Evolutionary conservation across 2,329 filamentous ascomycete genomes (phyloP).

Genomic region (Seiridium unicorne): DNA sequence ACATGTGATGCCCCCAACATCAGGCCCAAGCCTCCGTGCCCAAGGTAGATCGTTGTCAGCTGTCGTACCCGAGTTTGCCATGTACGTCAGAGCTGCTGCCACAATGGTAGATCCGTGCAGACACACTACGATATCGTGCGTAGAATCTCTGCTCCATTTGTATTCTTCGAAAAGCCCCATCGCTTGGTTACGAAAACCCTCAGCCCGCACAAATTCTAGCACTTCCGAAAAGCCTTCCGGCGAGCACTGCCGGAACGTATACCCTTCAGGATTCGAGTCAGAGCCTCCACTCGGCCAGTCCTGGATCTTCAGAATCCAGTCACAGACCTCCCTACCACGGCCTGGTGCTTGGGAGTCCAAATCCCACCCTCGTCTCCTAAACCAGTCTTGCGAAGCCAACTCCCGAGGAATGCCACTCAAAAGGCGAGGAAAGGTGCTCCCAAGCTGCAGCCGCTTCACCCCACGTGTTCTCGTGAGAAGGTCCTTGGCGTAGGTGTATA

Average conservation of each 20-base stretch:
- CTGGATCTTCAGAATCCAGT: slow-evolving; percentile 53
- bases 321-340: slow-evolving; percentile 47
- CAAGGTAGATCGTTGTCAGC: slow-evolving; percentile 53
- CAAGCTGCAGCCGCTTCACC: slow-evolving; percentile 53
- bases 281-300: slow-evolving; percentile 44
- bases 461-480: slow-evolving; percentile 50
- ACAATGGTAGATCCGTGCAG: slow-evolving; percentile 47
- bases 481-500: slow-evolving; percentile 50
- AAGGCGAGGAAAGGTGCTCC: slow-evolving; percentile 57
- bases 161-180: slow-evolving; percentile 63
- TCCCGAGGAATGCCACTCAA: slow-evolving; percentile 52
- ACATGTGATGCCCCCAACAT: slow-evolving; percentile 59
- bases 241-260: slow-evolving; percentile 44
- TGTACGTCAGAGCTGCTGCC: slow-evolving; percentile 54
- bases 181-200: slow-evolving; percentile 42
- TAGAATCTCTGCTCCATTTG: slow-evolving; percentile 45
- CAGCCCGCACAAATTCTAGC: slow-evolving; percentile 47
- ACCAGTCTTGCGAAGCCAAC: slow-evolving; percentile 47
- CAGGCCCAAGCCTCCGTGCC: slow-evolving; percentile 46
- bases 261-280: slow-evolving; percentile 31
- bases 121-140: slow-evolving; percentile 53
- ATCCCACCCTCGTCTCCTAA: slow-evolving; percentile 52
- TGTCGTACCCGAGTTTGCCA: slow-evolving; percentile 42
- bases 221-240: slow-evolving; percentile 45
- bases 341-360: slow-evolving; percentile 43